phyloP scores from a whole-genome alignment of 805 yeast species.

The Cephaloascus albidus region DNA sequence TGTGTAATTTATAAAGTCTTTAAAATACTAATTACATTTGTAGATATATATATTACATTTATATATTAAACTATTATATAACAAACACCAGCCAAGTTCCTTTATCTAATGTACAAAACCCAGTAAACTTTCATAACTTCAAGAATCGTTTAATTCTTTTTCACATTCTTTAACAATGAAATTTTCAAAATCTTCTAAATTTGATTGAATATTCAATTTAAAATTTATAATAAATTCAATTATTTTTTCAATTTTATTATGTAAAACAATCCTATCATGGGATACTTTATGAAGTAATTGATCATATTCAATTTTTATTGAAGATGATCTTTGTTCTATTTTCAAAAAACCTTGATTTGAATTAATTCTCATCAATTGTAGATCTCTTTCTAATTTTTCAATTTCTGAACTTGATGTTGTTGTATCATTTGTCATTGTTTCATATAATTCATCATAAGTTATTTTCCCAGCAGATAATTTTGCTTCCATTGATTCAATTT shows the following conservation, averaged over 20 bases:
- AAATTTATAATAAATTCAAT: slow-evolving; percentile 54
- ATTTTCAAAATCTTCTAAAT: slow-evolving; percentile 50
- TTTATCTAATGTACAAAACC: no score
- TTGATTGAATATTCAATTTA: slow-evolving; percentile 57
- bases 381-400: slow-evolving; percentile 52
- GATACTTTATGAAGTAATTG: slow-evolving; percentile 37
- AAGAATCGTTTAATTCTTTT: slow-evolving; percentile 1
- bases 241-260: slow-evolving; percentile 43
- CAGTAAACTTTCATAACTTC: no score
- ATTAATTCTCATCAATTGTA: slow-evolving; percentile 36
- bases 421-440: slow-evolving; percentile 42
- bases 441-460: slow-evolving; percentile 46
- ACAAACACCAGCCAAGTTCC: no score
- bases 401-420: slow-evolving; percentile 51
- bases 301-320: slow-evolving; percentile 42
- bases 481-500: slow-evolving; percentile 48
- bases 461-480: slow-evolving; percentile 41
- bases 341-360: slow-evolving; percentile 41
- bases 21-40: no score
- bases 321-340: slow-evolving; percentile 35
- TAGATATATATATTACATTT: no score
- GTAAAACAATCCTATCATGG: slow-evolving; percentile 36
- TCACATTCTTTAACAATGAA: slow-evolving; percentile 30
- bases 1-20: no score
- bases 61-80: no score